phyloP scores from a whole-genome alignment of 2,329 filamentous ascomycete species.

The Neopestalotiopsis clavispora region DNA sequence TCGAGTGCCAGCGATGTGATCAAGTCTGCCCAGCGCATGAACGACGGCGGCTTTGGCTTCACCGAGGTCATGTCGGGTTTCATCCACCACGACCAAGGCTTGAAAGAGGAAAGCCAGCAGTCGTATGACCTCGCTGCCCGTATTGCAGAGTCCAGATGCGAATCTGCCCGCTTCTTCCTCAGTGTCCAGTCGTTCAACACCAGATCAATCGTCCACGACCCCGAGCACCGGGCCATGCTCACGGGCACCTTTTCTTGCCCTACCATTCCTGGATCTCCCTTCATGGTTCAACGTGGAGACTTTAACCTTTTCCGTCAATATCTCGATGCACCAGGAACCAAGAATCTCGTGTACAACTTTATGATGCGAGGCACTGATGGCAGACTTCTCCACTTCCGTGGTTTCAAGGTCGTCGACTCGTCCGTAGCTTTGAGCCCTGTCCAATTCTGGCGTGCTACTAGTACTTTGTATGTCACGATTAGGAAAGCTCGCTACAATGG shows the following conservation, averaged over 20 bases:
- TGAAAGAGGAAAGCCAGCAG: slow-evolving; percentile 50
- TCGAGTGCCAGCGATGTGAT: slow-evolving; percentile 43
- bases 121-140: slow-evolving; percentile 59
- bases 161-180: slow-evolving; percentile 63
- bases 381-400: slow-evolving; percentile 60
- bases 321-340: slow-evolving; percentile 58
- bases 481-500: slow-evolving; percentile 41
- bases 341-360: slow-evolving; percentile 66
- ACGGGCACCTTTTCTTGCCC: slow-evolving; percentile 65
- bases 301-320: slow-evolving; percentile 63
- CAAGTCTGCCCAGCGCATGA: slow-evolving; percentile 45
- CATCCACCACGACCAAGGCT: slow-evolving; percentile 51
- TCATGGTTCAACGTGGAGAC: slow-evolving; percentile 62
- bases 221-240: slow-evolving; percentile 56
- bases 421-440: slow-evolving; percentile 60
- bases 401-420: slow-evolving; percentile 66
- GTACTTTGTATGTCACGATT: slow-evolving; percentile 66
- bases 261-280: slow-evolving; percentile 59
- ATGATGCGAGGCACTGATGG: slow-evolving; percentile 61
- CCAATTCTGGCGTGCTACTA: slow-evolving; percentile 66
- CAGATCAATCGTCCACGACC: slow-evolving; percentile 48
- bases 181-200: slow-evolving; percentile 62
- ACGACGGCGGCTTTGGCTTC: slow-evolving; percentile 61
- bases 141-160: slow-evolving; percentile 56
- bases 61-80: slow-evolving; percentile 69